A percentile compares a stretch with the other conserved stretches of the same genome.
phyloP scores from a whole-genome alignment of 441 rosid genomes.

The Melastoma candidum region DNA sequence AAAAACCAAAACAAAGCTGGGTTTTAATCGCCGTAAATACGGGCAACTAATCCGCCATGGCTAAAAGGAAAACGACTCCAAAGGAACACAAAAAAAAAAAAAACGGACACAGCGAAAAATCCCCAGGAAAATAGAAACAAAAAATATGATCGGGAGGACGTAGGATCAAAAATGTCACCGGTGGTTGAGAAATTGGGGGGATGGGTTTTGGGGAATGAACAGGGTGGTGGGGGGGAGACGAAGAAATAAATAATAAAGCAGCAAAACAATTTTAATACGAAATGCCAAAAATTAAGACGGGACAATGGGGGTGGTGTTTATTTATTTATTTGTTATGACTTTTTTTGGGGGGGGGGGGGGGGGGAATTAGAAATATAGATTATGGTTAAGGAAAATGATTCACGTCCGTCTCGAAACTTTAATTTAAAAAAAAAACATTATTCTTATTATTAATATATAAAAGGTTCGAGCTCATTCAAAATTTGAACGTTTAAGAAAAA shows the following conservation, averaged over 20 bases:
- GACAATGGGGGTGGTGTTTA: too few species aligned
- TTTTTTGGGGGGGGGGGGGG: neutral
- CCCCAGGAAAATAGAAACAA: conserved; percentile 15
- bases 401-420: conserved; percentile 85
- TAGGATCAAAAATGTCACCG: neutral
- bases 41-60: conserved; percentile 3
- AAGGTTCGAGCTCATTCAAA: too few species aligned
- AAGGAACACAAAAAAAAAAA: conserved; percentile 3
- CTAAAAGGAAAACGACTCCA: neutral
- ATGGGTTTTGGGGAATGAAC: conserved; percentile 34
- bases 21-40: conserved; percentile 3
- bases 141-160: neutral
- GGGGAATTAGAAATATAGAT: conserved; percentile 49
- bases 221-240: conserved; percentile 8
- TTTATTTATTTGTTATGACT: too few species aligned
- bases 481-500: too few species aligned
- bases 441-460: too few species aligned
- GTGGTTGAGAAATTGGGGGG: conserved; percentile 43
- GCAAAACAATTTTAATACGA: conserved; percentile 13
- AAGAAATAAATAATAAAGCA: conserved; percentile 39
- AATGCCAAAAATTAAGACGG: too few species aligned
- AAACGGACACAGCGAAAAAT: neutral
- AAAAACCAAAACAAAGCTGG: neutral
- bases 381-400: conserved; percentile 62
- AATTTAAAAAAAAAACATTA: conserved; percentile 8